Conservation (phyloP, 495 filamentous ascomycete genomes). For the Polyplosphaeria fusca region DNA sequence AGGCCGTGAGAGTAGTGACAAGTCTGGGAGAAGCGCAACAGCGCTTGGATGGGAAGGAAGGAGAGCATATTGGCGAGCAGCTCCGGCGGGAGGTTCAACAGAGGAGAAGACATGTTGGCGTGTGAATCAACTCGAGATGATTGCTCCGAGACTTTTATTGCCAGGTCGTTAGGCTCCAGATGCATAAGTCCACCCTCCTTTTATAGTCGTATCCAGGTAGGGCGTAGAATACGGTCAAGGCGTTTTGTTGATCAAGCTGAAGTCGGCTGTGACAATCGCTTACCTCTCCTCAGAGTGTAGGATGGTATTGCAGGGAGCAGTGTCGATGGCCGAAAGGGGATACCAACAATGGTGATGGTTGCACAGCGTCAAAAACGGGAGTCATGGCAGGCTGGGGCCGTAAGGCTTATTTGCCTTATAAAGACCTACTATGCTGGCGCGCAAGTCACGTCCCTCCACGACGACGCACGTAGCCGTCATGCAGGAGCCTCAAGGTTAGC, state of each 20-base stretch:
- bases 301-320: no score
- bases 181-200: background rate
- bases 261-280: background rate
- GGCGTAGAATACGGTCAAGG: constrained; percentile 1
- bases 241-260: background rate
- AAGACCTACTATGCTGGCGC: background rate
- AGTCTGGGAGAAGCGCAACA: constrained; percentile 32
- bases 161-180: background rate
- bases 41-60: constrained; percentile 28
- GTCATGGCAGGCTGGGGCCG: background rate
- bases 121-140: background rate
- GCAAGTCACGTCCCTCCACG: background rate
- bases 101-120: constrained; percentile 13
- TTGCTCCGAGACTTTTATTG: background rate
- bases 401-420: background rate
- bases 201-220: background rate
- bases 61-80: constrained; percentile 31
- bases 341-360: background rate
- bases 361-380: background rate
- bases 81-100: constrained; percentile 29
- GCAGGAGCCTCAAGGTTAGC: background rate
- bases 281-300: background rate
- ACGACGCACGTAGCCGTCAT: constrained; percentile 10
- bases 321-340: background rate
- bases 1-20: constrained; percentile 20